Base-by-base conservation (phyloP, 768 basidiomycete species). In the Leucosporidium yakuticum region DNA sequence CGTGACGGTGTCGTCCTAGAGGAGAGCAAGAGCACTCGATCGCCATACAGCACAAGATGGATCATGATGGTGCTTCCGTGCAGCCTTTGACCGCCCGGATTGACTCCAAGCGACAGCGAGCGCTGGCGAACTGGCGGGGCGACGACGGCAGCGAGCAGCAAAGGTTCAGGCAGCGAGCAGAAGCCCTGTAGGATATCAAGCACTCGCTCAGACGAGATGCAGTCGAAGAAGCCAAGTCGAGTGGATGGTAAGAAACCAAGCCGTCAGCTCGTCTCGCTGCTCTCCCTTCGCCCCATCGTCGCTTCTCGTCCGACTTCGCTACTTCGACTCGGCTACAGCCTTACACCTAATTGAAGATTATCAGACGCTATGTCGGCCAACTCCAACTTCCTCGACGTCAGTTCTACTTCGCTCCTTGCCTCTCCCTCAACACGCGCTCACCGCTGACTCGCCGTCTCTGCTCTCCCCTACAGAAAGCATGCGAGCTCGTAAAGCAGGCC, bases 401-500 rank as follows among this genome's bases (percentile, higher is more conserved):
- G 78, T 32, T n/a, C n/a, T n/a, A 27, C 51, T 53, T 9, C 5
- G 21, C 25, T 39, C 15, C 12, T 5, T 32, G 36, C 54, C 44
- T 4, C 29, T 12, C 21, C 23, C 32, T 51, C 39, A 56, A 34
- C 39, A 47, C 59, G 17, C n/a, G 39, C n/a, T 14, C n/a, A 31
- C 15, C 23, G 44, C 25, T 21, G 32, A 34, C 47, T 25, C 2
- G 56, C 50, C 9, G n/a, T 23, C 19, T 4, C 17, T 29, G 27
- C 17, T 36, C n/a, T 31, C 39, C 19, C n/a, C 55, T 48, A 62
- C 56, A 68, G 66, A 69, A 71, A 39, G 65, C 69, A 27, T 70
- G 65, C 77, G 90, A 91, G 75, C 85, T 96, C 65, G 91, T 96
- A 31, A 90, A 93, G 80, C 85, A 73, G 54, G 74, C 74, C n/a